phyloP scores from a whole-genome alignment of 495 filamentous ascomycete genomes.

The Lentithecium fluviatile region DNA sequence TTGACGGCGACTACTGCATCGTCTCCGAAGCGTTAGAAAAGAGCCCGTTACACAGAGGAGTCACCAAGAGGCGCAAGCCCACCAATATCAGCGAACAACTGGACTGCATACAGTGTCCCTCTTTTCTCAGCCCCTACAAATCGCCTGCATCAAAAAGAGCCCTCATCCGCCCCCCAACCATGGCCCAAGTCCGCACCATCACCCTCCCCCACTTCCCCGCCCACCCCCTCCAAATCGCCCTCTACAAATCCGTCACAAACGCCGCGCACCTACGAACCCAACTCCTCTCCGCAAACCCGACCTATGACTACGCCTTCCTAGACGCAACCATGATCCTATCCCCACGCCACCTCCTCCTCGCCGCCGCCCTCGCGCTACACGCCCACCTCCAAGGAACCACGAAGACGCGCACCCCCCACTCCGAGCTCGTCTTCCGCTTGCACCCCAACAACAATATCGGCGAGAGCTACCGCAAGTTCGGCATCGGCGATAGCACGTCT shows the following conservation, averaged over 20 bases:
- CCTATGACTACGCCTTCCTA: slow-evolving; percentile 91
- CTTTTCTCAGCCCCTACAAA: too few relatives aligned
- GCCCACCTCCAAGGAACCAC: slow-evolving; percentile 59
- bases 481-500: slow-evolving; percentile 67
- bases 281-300: slow-evolving; percentile 72
- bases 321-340: slow-evolving; percentile 75
- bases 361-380: slow-evolving; percentile 74
- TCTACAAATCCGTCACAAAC: slow-evolving; percentile 77
- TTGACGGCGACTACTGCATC: too few relatives aligned
- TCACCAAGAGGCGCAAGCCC: too few relatives aligned
- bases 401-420: slow-evolving; percentile 84
- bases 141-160: too few relatives aligned
- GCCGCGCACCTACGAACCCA: slow-evolving; percentile 72
- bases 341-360: slow-evolving; percentile 68
- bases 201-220: slow-evolving; percentile 66
- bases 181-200: slow-evolving; percentile 48
- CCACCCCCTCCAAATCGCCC: slow-evolving; percentile 65
- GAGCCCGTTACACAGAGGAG: too few relatives aligned
- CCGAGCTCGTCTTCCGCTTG: slow-evolving; percentile 83
- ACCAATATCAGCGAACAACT: too few relatives aligned
- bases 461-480: slow-evolving; percentile 85
- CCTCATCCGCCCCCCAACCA: neutral
- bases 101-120: too few relatives aligned
- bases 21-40: too few relatives aligned
- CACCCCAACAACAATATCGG: slow-evolving; percentile 88